These are phyloP conservation scores for Apophysomyces variabilis DNA, from an alignment of 371 early-diverging fungal genomes.

Conservation along the genomic window DNA sequence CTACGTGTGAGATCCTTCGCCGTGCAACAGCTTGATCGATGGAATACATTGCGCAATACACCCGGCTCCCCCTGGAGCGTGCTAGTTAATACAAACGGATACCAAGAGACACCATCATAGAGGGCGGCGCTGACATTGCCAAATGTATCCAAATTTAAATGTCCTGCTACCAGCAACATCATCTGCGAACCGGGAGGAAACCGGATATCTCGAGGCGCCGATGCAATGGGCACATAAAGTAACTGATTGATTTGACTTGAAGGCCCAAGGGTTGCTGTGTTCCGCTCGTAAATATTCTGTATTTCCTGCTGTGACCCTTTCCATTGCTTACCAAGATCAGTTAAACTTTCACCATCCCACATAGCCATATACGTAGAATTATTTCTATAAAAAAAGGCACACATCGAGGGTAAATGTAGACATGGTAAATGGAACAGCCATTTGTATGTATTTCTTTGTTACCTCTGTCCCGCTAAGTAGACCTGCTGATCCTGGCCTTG, in stretches of 20 bases:
- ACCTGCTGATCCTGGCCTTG: slow-evolving; percentile 26
- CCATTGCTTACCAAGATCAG: slow-evolving; percentile 19
- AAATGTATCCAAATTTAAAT: slow-evolving; percentile 41
- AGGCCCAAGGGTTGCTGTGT: slow-evolving; percentile 20
- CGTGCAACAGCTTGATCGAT: slow-evolving; percentile 31
- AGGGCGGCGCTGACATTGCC: slow-evolving; percentile 64
- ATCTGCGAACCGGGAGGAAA: slow-evolving; percentile 34
- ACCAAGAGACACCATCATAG: slow-evolving; percentile 67
- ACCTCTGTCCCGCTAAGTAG: slow-evolving; percentile 20
- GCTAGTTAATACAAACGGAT: slow-evolving; percentile 62
- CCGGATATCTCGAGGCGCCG: slow-evolving; percentile 23
- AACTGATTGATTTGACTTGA: slow-evolving; percentile 32
- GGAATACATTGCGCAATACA: slow-evolving; percentile 28
- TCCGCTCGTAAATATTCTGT: neutral
- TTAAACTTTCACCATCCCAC: slow-evolving; percentile 24
- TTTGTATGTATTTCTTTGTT: neutral
- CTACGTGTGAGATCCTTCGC: slow-evolving; percentile 28
- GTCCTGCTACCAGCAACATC: slow-evolving; percentile 60
- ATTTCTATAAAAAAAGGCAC: slow-evolving; percentile 1
- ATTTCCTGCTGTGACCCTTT: neutral
- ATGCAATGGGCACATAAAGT: slow-evolving; percentile 34
- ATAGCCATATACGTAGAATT: slow-evolving; percentile 18
- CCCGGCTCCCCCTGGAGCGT: slow-evolving; percentile 34
- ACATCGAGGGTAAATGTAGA: neutral
- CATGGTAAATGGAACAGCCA: no score